A percentile compares a stretch with the other conserved stretches of the same genome.
These are phyloP conservation scores for Plectosphaerella cucumerina DNA, from an alignment of 2,329 filamentous ascomycete species.

Conservation along the genomic window DNA sequence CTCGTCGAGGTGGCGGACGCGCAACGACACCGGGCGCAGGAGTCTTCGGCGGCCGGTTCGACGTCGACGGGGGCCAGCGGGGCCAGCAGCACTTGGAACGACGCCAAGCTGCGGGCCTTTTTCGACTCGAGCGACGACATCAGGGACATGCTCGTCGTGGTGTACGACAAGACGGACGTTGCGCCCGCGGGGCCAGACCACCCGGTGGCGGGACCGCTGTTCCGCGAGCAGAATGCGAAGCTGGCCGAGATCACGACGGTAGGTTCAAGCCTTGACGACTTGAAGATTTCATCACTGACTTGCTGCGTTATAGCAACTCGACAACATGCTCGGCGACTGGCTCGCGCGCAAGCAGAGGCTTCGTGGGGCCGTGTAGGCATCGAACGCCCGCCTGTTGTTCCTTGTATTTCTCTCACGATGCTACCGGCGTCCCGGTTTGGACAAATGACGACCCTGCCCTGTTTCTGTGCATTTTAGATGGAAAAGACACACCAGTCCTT, in stretches of 20 bases:
- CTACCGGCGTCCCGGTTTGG: constrained; percentile 2
- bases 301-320: constrained; percentile 59
- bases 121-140: constrained; percentile 88
- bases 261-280: constrained; percentile 25
- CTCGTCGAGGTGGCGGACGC: constrained; percentile 43
- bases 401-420: constrained; percentile 8
- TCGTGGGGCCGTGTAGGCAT: constrained; percentile 39
- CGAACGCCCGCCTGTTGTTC: neutral
- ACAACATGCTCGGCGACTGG: constrained; percentile 82
- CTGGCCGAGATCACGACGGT: constrained; percentile 80
- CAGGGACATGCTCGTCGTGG: constrained; percentile 82
- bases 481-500: too few species aligned
- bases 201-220: constrained; percentile 74
- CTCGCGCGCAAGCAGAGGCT: constrained; percentile 66
- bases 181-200: constrained; percentile 78
- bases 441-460: constrained; percentile 7
- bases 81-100: constrained; percentile 72
- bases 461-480: neutral
- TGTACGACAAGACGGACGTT: constrained; percentile 87
- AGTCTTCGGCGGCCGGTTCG: constrained; percentile 45
- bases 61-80: constrained; percentile 38
- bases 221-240: constrained; percentile 81
- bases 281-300: constrained; percentile 12
- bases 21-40: constrained; percentile 36
- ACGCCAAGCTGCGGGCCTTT: constrained; percentile 79